Conservation (phyloP, 2,329 filamentous ascomycete genomes). For the Colletotrichum noveboracense region DNA sequence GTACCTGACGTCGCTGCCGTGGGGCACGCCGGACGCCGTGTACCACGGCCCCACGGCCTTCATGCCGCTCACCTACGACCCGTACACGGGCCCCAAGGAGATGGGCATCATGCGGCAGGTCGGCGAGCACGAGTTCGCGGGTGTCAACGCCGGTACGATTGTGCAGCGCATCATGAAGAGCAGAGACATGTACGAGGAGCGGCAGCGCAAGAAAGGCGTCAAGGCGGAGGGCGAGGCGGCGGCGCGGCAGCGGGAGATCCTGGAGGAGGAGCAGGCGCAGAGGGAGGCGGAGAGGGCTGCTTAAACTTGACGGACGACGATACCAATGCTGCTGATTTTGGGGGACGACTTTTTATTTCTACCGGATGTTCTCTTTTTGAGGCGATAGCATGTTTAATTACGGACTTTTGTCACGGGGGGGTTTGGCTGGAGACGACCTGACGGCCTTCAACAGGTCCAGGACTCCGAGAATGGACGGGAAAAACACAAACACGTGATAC, state of each 20-base stretch:
- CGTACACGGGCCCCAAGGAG: constrained; percentile 79
- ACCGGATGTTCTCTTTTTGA: background rate
- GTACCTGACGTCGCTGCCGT: constrained; percentile 79
- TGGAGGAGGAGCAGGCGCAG: constrained; percentile 63
- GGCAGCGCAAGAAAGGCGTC: constrained; percentile 87
- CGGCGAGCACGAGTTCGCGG: constrained; percentile 76
- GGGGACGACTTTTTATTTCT: background rate
- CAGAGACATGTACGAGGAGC: constrained; percentile 85
- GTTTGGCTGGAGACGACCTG: background rate
- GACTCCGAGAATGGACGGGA: background rate
- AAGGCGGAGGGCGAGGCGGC: constrained; percentile 81
- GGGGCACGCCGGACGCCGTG: constrained; percentile 76
- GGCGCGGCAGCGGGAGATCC: constrained; percentile 63
- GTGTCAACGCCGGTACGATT: constrained; percentile 92
- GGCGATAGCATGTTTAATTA: constrained; percentile 3
- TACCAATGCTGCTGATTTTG: background rate
- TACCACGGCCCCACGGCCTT: constrained; percentile 98
- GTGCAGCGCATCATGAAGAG: constrained; percentile 89
- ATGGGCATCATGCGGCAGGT: constrained; percentile 88
- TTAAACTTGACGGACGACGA: background rate
- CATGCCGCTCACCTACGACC: constrained; percentile 80
- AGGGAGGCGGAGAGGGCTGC: constrained; percentile 47
- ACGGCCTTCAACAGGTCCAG: constrained; percentile 22
- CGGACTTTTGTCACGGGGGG: background rate
- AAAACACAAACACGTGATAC: background rate